Base-by-base conservation (phyloP, 2,329 filamentous ascomycete genomes). In the Pezicula neosporulosa region DNA sequence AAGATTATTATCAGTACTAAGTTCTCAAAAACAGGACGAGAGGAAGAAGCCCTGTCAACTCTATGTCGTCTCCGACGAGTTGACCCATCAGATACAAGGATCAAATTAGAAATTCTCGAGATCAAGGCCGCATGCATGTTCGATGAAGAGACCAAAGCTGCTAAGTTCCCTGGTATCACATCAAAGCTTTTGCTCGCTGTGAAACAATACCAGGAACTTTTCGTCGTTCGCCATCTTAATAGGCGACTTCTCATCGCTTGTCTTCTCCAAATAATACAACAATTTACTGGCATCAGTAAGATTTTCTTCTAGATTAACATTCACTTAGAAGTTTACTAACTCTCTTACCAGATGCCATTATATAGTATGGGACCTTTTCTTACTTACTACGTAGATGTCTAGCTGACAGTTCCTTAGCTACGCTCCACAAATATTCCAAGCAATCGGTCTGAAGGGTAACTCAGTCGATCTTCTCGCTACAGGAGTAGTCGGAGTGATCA, bases 401-500 rank as follows among this genome's bases (percentile, higher is more conserved):
- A 30, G 28, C 28, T 30, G 9, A 30, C 28, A 30, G 28, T 9
- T 7, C 28, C 28, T 30, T 30, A 30, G 28, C 39, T 60, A 60
- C 41, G 81, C 82, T 41, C 77, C 78, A 0, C 66, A 83, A 1
- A 72, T 83, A 56, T 78, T 82, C 52, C 80, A 85, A 0, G 66
- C 68, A 12, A 59, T 78, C 1, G 74, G 75, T 10, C 58, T 77
- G 7, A 67, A 64, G 0, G 64, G 65, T 1, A 75, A 69, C 53
- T 72, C 74, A 0, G 69, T 65, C 0, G 81, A 77, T 1, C 73
- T 89, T 0, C 70, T 88, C 1, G 85, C 85, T 1, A 87, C 85
- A 0, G 86, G 85, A 4, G 85, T 89, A 0, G 83, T 86, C 5
- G 85, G 85, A 6, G 82, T 89, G 42, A 78, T 82, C 52, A 85